These are phyloP conservation scores for Gnomoniopsis sp. DNA, from an alignment of 2,329 filamentous ascomycete species.

Conservation along the genomic window DNA sequence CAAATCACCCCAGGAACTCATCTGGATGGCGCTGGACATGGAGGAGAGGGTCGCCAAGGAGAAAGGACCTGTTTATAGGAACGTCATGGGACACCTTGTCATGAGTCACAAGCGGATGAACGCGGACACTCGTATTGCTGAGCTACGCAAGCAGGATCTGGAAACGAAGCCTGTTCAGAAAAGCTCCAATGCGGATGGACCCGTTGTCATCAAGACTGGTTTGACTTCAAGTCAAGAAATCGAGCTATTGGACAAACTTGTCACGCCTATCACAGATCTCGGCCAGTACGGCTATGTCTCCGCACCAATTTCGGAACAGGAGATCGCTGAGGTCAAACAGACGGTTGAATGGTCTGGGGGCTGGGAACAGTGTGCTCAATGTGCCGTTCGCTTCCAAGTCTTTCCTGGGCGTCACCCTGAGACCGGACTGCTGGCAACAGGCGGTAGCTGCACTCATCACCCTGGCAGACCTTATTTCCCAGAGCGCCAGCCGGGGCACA, in stretches of 20 bases:
- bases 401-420: conserved; percentile 79
- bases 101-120: conserved; percentile 73
- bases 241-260: conserved; percentile 56
- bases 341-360: conserved; percentile 66
- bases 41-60: conserved; percentile 73
- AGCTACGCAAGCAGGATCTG: conserved; percentile 40
- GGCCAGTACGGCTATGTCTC: conserved; percentile 73
- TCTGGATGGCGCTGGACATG: conserved; percentile 67
- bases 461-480: conserved; percentile 68
- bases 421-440: conserved; percentile 72
- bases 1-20: conserved; percentile 63
- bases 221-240: conserved; percentile 67
- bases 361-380: conserved; percentile 88
- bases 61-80: conserved; percentile 70
- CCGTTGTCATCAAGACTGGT: conserved; percentile 64
- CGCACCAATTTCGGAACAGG: conserved; percentile 58
- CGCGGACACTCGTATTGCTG: conserved; percentile 66
- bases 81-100: conserved; percentile 79
- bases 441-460: conserved; percentile 78
- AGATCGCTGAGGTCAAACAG: conserved; percentile 62
- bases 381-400: conserved; percentile 81
- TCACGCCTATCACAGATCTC: conserved; percentile 63
- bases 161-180: conserved; percentile 32
- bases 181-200: conserved; percentile 30
- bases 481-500: conserved; percentile 52